Conservation (phyloP, 2,329 filamentous ascomycete genomes). For the Didymella segeticola region DNA sequence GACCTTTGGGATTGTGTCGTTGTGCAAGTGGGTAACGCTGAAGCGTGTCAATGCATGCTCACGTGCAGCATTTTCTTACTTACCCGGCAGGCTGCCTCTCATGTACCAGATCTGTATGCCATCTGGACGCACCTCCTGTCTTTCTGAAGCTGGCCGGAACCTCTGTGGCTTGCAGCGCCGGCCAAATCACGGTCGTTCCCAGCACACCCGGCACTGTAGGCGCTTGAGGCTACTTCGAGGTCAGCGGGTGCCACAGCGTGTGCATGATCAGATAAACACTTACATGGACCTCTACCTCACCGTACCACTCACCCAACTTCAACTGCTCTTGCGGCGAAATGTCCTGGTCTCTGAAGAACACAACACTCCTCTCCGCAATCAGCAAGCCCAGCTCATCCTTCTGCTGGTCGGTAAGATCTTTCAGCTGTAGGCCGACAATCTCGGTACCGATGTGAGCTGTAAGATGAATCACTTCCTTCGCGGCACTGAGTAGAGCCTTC, state of each 20-base stretch:
- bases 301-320: slow-evolving; percentile 44
- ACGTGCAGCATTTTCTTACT: background rate
- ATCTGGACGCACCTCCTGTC: slow-evolving; percentile 70
- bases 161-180: slow-evolving; percentile 70
- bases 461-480: slow-evolving; percentile 52
- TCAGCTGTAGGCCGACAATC: slow-evolving; percentile 55
- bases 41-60: background rate
- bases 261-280: slow-evolving; percentile 30
- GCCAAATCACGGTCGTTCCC: slow-evolving; percentile 73
- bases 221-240: slow-evolving; percentile 65
- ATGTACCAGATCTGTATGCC: slow-evolving; percentile 76
- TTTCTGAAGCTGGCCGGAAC: slow-evolving; percentile 66
- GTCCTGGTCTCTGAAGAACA: slow-evolving; percentile 61
- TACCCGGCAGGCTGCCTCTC: slow-evolving; percentile 71
- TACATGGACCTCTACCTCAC: slow-evolving; percentile 72
- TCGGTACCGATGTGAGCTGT: slow-evolving; percentile 49
- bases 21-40: slow-evolving; percentile 70
- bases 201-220: slow-evolving; percentile 72
- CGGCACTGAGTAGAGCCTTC: slow-evolving; percentile 44
- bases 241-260: background rate
- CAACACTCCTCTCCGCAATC: slow-evolving; percentile 53
- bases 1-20: slow-evolving; percentile 68
- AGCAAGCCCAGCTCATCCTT: slow-evolving; percentile 59
- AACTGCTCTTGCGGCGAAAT: slow-evolving; percentile 42
- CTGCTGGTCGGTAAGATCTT: slow-evolving; percentile 54